Base-by-base conservation (phyloP, 129 eudicot genomes). In the Chrysanthemum makinoi region DNA sequence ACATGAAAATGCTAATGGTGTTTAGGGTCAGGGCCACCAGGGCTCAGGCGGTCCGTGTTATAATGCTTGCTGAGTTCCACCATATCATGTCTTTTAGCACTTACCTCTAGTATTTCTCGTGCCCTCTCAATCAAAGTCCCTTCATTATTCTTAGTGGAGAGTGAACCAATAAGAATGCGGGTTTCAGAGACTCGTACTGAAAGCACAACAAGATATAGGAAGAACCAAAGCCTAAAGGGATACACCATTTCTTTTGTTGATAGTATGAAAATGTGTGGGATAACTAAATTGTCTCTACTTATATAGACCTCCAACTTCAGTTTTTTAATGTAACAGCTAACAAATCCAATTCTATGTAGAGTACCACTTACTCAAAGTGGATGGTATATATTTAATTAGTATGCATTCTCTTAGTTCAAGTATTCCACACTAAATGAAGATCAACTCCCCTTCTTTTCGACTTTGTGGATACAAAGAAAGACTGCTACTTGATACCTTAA, bases 21-120 rank as follows among this genome's bases (percentile, higher is more conserved):
- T 72, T 72, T 82, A 1, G 88, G 88, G 66, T 84, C 88, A 5
- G 88, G 88, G 28, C 90, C 90, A 62, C 87, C 90, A 11, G 90
- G 90, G 65, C 87, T 83, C 30, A 73, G 8, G 52, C 91, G 79
- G 72, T 77, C 65, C 2, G 75, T 52, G 73, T 54, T 74, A 57
- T 72, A 75, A 22, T 16, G 80, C 39, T n/a, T 73, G 28, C 64
- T 65, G 60, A 65, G 71, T 57, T 75, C 74, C 64, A 24, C 76
- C 79, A 60, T 79, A 44, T 79, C 75, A 10, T 51, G 81, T 52
- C 74, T 61, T 72, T 78, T 70, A 43, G 59, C 55, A 75, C 71
- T 87, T 24, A 18, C 85, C 72, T 68, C 71, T 62, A 87, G 26
- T 19, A 79, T 77, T 68, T 82, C 81, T 14, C 50, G 69, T 3